Evolutionary conservation across 371 early-diverging fungal species (phyloP), one percentile per base, ranked within the genome.

Genomic region (Saksenaea oblongispora): DNA sequence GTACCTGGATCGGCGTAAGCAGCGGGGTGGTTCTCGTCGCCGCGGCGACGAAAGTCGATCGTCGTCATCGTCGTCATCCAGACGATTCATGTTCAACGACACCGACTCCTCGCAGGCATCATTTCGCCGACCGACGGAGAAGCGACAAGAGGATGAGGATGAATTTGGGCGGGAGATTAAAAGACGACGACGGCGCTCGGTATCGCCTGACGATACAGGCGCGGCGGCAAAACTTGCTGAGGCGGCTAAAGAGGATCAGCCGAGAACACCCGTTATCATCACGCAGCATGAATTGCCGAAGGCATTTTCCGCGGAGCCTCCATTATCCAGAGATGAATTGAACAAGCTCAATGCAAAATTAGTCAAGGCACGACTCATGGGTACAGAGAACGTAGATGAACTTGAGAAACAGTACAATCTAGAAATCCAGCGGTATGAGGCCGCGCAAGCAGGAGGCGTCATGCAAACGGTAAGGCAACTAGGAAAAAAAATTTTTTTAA

Each of bases 301-400:
- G 15, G 51, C 69, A 14, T 63, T 70, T 41, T 57, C 65, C 15
- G n/a, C 62, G 24, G 63, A 62, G 13, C 66, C 72, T 14, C 41
- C 65, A 17, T 55, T 89, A 39, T 76, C 90, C 0, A 79, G 75
- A 18, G 89, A 88, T 44, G 88, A 96, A 61, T 75, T 97, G 27
- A 97, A 97, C 84, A 93, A 88, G 63, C 73, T 97, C 55, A 86
- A 91, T n/a, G 88, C 96, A 0, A 84, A 90, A 51, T 82, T 92
- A 8, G 70, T 97, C 31, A 91, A 92, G 56, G 97, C 96, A 2
- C 87, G 79, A 51, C 58, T 97, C 57, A 80, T 89, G 84, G 89
- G 88, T 1, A 61, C 79, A 2, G 83, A 84, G 1, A 84, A 93
- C 42, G 85, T 86, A 1, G 85, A 84, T 1, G 80, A 82, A 9